Base-by-base conservation (phyloP, 176 grass and related monocot genomes). In the Avena insularis region DNA sequence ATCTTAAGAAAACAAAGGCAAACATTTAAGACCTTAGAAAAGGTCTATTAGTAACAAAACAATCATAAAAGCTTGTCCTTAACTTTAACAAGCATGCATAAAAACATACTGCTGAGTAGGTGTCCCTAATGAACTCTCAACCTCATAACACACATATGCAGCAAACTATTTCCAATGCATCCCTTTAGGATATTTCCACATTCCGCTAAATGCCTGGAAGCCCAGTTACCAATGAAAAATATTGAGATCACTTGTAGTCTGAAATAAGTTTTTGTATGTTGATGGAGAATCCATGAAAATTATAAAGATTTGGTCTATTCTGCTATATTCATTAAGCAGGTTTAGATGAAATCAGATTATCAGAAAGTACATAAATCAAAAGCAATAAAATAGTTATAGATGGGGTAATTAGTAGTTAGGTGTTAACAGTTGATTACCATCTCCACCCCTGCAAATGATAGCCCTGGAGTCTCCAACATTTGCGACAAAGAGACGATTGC, bases 401-500 rank as follows among this genome's bases (percentile, higher is more conserved):
- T 59, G 11, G 6, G 1, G 15, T 7, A 86, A 23, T 27, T 65
- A 62, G 74, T 77, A 77, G 27, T 75, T 9, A 51, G 79, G 6
- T 25, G 9, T 25, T 76, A 19, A 84, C 6, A 15, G 13, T 4
- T 64, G 1, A 63, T 89, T 87, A 92, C 91, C 91, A 81, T 89
- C 84, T 87, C 91, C 91, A 50, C 75, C 91, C 84, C 91, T 83
- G 76, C 91, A 89, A 45, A 92, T 83, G 45, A 92, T 84, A 77
- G 51, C 87, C 75, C 91, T 89, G 33, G 91, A 92, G 80, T 92
- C 91, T 33, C 91, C 91, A 87, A 92, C 91, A 59, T 92, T 92
- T 51, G 91, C 91, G 1, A 89, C 91, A 80, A 89, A 87, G 12
- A 92, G 84, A 48, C 87, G 87, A 17, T 92, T 75, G 13, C 91